Evolutionary conservation across 2,329 filamentous ascomycete species (phyloP).

Genomic region (Diplodia corticola): DNA sequence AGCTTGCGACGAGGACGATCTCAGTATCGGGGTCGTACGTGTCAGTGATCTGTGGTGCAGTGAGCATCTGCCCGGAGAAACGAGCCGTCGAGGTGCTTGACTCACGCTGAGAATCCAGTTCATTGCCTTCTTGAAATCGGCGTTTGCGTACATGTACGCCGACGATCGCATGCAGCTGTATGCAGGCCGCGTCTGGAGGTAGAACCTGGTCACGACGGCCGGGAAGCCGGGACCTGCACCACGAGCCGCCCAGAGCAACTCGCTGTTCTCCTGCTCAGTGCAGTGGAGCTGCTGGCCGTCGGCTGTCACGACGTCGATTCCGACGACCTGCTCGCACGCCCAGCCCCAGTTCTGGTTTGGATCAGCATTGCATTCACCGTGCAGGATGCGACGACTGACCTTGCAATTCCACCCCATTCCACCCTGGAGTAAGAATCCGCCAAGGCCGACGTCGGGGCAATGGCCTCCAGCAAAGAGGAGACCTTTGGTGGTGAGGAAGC

Average conservation of each 20-base stretch:
- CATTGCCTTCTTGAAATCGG: conserved; percentile 48
- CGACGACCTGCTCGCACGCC: conserved; percentile 52
- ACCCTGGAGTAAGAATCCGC: conserved; percentile 57
- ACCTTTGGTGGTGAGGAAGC: conserved; percentile 39
- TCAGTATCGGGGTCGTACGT: conserved; percentile 44
- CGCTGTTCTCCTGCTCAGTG: conserved; percentile 42
- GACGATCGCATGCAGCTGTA: conserved; percentile 35
- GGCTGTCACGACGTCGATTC: conserved; percentile 52
- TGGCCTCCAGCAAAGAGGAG: conserved; percentile 57
- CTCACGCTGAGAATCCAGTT: conserved; percentile 50
- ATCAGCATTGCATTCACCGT: neutral
- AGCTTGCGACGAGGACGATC: conserved; percentile 42
- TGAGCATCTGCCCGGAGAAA: neutral
- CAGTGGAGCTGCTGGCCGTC: conserved; percentile 43
- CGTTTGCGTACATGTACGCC: conserved; percentile 51
- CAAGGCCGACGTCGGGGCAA: conserved; percentile 59
- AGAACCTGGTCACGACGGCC: conserved; percentile 53
- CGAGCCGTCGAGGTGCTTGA: neutral
- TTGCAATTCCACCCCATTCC: conserved; percentile 62
- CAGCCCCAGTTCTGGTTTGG: conserved; percentile 54
- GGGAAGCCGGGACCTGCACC: conserved; percentile 56
- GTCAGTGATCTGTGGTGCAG: conserved; percentile 27
- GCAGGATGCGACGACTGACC: conserved; percentile 34
- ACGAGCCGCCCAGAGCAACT: conserved; percentile 53
- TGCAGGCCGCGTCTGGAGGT: conserved; percentile 44